Percentiles rank a stretch among this genome's conserved stretches.
These are phyloP conservation scores for Ogataea dorogensis DNA, from an alignment of 805 yeast species.

Conservation along the genomic window DNA sequence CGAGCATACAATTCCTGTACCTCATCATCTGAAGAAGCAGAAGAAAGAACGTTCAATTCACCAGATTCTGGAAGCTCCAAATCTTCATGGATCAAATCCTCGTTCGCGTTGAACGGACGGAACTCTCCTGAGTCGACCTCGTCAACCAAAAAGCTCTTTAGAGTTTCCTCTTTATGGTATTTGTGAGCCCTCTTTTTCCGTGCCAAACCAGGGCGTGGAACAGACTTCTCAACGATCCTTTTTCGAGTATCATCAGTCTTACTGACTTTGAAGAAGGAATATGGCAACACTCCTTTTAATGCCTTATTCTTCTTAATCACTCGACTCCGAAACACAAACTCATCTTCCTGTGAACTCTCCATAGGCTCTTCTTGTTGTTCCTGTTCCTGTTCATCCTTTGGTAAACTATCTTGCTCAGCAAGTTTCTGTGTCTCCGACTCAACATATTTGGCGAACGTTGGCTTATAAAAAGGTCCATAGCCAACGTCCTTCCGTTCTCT, in stretches of 20 bases:
- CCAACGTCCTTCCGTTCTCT: slow-evolving; percentile 29
- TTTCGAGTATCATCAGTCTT: not conserved
- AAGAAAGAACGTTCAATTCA: slow-evolving; percentile 10
- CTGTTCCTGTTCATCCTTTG: slow-evolving; percentile 1
- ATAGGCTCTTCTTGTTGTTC: too few species aligned
- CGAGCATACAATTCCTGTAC: slow-evolving; percentile 9
- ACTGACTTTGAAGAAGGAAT: slow-evolving; percentile 23
- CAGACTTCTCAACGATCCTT: not conserved
- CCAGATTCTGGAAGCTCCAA: not conserved
- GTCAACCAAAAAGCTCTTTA: slow-evolving; percentile 19
- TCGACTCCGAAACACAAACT: slow-evolving; percentile 22
- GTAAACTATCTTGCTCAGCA: slow-evolving; percentile 3
- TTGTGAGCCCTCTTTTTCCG: slow-evolving; percentile 13
- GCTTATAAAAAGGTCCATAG: slow-evolving; percentile 30
- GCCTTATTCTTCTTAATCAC: slow-evolving; percentile 22
- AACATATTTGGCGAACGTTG: slow-evolving; percentile 24
- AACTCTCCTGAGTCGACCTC: slow-evolving; percentile 6
- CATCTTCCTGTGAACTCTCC: slow-evolving; percentile 11
- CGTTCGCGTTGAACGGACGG: slow-evolving; percentile 1
- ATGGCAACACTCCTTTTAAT: slow-evolving; percentile 29
- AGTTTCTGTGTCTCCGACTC: slow-evolving; percentile 19
- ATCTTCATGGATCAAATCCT: not conserved
- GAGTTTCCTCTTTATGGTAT: not conserved
- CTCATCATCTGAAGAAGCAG: slow-evolving; percentile 15
- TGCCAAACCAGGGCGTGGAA: slow-evolving; percentile 21